Conservation (phyloP, 352 stramenopile species). For the Phytophthora gonapodyides region DNA sequence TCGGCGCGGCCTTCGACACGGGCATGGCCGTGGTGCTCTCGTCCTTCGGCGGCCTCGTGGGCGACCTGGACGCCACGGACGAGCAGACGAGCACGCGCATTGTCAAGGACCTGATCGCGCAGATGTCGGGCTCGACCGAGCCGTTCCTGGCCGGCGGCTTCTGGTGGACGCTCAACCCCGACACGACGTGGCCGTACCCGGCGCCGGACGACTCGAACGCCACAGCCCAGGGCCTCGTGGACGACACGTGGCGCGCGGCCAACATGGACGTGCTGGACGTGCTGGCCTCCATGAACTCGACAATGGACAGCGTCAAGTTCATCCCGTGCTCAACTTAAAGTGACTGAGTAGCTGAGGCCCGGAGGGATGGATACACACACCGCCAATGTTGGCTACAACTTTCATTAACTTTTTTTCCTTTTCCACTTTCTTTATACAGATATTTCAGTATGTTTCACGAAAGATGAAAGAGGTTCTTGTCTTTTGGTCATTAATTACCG, state of each 20-base stretch:
- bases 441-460: conserved; percentile 24
- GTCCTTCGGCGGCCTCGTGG: conserved; percentile 81
- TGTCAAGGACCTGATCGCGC: conserved; percentile 58
- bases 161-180: conserved; percentile 82
- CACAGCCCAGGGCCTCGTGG: conserved; percentile 63
- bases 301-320: conserved; percentile 64
- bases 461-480: neutral
- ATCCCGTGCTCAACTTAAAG: conserved; percentile 62
- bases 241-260: conserved; percentile 69
- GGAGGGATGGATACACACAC: conserved; percentile 18
- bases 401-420: conserved; percentile 22
- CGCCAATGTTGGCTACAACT: conserved; percentile 26
- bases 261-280: conserved; percentile 71
- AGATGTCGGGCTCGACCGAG: conserved; percentile 62
- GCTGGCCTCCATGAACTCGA: conserved; percentile 67
- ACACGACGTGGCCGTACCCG: conserved; percentile 77
- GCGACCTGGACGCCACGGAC: conserved; percentile 53
- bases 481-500: conserved; percentile 24
- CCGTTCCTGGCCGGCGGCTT: conserved; percentile 71
- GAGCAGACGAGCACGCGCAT: conserved; percentile 79
- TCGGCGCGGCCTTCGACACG: conserved; percentile 60
- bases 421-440: conserved; percentile 37
- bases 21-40: conserved; percentile 74
- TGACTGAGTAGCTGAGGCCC: conserved; percentile 18
- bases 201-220: conserved; percentile 64